Base-by-base conservation (phyloP, 495 filamentous ascomycete genomes). In the Hypoxylon lienhwacheense region DNA sequence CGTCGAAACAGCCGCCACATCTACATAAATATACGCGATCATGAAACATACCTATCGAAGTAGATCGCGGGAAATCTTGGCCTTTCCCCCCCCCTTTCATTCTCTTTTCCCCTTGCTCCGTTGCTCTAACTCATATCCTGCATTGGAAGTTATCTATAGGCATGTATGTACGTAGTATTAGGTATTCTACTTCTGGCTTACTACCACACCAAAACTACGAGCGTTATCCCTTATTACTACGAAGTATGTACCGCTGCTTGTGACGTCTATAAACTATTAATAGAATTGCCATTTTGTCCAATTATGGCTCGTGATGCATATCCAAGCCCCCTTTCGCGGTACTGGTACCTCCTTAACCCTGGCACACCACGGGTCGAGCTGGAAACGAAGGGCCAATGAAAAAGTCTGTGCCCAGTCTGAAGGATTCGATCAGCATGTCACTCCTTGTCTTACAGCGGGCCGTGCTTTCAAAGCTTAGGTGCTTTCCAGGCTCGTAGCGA, bases 31-130 rank as follows among this genome's bases (percentile, higher is more conserved):
- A 47, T 31, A 61, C 52, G 52, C 47, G 46, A 53, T 55, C 42
- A 56, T 61, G 58, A 61, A 61, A 61, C 58, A 53, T 61, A 61
- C 58, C 48, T 61, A 56, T 54, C 43, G 25, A 37, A 21, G 20
- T 2, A 61, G 31, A 52, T 50, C 52, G 35, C 24, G 11, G 17
- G 20, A 47, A 24, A 33, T 7, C 39, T 51, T 51, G 39, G 49
- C 50, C 21, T 34, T 5, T 14, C 15, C 10, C 37, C 15, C 16
- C 4, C 35, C 50, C 21, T 34, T 5, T 14, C 15, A 6, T 45
- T 16, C 16, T 6, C 35, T 43, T 7, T 15, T 28, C 26, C 15
- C 33, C 14, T 17, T 41, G 16, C 21, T 39, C 11, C 12, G 17
- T 47, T 15, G 19, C 28, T 54, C 22, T 19, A 40, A 46, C 7